These are phyloP conservation scores for Kodamaea derodonti DNA, from an alignment of 1,139 yeast species.

Conservation along the genomic window DNA sequence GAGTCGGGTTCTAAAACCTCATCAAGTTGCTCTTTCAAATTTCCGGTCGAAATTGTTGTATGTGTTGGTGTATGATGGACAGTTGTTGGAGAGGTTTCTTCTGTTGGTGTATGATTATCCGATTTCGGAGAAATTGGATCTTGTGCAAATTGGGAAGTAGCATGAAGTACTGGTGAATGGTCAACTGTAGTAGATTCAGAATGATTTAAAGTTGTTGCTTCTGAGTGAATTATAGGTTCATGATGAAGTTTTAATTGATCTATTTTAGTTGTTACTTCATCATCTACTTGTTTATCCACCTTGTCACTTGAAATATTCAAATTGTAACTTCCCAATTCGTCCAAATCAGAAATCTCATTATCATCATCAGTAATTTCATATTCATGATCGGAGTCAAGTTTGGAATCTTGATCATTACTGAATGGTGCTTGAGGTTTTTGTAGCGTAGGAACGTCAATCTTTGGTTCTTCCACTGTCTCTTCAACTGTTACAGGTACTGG, in stretches of 20 bases:
- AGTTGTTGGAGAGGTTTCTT: background rate
- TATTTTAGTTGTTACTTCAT: background rate
- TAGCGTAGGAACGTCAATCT: slow-evolving; percentile 3
- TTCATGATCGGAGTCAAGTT: slow-evolving; percentile 29
- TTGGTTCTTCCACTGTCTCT: background rate
- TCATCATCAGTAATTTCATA: slow-evolving; percentile 31
- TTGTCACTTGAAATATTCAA: slow-evolving; percentile 2
- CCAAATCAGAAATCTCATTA: slow-evolving; percentile 17
- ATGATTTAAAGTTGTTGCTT: background rate
- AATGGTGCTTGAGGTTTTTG: slow-evolving; percentile 16
- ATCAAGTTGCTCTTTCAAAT: background rate
- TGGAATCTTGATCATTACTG: slow-evolving; percentile 44
- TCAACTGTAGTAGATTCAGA: background rate
- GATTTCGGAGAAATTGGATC: background rate
- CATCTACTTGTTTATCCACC: background rate
- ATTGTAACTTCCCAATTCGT: slow-evolving; percentile 12
- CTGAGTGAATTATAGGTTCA: background rate
- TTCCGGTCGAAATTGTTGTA: background rate
- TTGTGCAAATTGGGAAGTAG: background rate
- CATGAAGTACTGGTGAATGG: background rate
- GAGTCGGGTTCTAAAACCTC: background rate
- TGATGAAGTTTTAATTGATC: too few relatives aligned
- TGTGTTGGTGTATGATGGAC: background rate
- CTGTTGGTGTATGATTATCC: too few relatives aligned
- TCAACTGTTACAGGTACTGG: background rate